Base-by-base conservation (phyloP, 352 stramenopile species). In the Thalassiosira hispida region DNA sequence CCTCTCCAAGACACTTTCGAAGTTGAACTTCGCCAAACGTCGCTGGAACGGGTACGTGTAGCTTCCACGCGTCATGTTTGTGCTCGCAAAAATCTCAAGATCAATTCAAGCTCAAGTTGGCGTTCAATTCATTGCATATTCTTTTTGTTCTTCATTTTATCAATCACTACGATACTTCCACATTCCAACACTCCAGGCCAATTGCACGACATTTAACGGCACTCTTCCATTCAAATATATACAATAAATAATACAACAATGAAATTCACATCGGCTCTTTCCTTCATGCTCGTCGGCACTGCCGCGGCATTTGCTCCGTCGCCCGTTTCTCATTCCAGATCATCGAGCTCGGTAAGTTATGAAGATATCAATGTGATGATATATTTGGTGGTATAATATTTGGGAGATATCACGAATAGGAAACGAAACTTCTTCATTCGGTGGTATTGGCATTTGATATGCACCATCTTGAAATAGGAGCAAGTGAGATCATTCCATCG, bases 201-300 rank as follows among this genome's bases (percentile, higher is more conserved):
- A 53, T 57, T 35, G 20, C 20, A 57, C 20, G 47, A 5, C n/a
- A 31, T 46, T 47, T 16, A 44, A 2, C 55, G 29, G 55, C 29
- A 44, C 18, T 27, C 5, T 40, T 56, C 33, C 38, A 18, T 51
- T 29, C 35, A 44, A 49, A 1, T 27, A 29, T 2, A 53, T 33
- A 65, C 18, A 47, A 67, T 27, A 55, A 67, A 55, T 20, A 69
- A 57, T 31, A 59, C 23, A 53, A 79, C 12, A 56, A 92, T 92
- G 86, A 92, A 90, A 56, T 87, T 91, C 23, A 62, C 73, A 71
- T 66, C 81, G 18, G 82, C 86, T 29, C 46, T 86, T 47, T 75
- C 79, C 46, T 12, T 81, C 47, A 35, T 86, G 16, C 29, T 85
- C 44, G 56, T 78, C 20, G 79, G 75, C 40, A 80, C 83, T 52